phyloP scores from a whole-genome alignment of 352 stramenopile species.

The Globisporangium orthogonon region DNA sequence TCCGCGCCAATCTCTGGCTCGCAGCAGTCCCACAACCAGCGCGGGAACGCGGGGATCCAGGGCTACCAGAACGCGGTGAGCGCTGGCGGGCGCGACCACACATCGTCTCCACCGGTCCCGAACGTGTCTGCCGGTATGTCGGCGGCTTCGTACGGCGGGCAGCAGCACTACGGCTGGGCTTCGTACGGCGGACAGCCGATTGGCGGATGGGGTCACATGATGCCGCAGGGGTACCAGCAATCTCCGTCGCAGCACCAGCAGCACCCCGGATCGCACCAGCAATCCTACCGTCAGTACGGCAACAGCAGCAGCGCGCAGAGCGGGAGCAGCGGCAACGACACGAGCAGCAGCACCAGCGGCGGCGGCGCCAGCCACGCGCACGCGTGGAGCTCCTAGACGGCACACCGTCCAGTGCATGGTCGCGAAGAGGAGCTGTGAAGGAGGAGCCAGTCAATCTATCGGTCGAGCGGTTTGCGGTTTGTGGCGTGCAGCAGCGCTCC shows the following conservation, averaged over 20 bases:
- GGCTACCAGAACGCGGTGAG: constrained; percentile 40
- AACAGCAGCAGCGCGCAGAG: constrained; percentile 42
- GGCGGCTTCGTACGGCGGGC: constrained; percentile 41
- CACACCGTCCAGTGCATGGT: constrained; percentile 8
- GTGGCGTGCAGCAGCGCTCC: background rate
- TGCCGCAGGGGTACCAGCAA: constrained; percentile 81
- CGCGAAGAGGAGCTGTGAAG: constrained; percentile 26
- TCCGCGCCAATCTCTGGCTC: constrained; percentile 26
- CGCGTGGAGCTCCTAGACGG: constrained; percentile 71
- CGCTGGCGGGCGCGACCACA: constrained; percentile 45
- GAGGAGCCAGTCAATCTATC: background rate
- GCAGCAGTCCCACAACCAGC: constrained; percentile 51
- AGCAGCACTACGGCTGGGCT: constrained; percentile 74
- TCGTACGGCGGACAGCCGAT: constrained; percentile 74
- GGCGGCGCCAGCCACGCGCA: constrained; percentile 21
- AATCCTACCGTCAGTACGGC: constrained; percentile 77
- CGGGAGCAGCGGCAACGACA: constrained; percentile 37
- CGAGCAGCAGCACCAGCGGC: constrained; percentile 25
- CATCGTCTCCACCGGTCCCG: constrained; percentile 54
- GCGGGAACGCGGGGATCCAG: constrained; percentile 45
- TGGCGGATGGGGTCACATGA: constrained; percentile 76
- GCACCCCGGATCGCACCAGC: constrained; percentile 56
- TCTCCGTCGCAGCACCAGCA: constrained; percentile 57
- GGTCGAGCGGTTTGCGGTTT: background rate
- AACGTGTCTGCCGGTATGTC: constrained; percentile 58